A percentile compares a stretch with the other conserved stretches of the same genome.
These are phyloP conservation scores for Alternaria brassicicola DNA, from an alignment of 2,329 filamentous ascomycete genomes.

Conservation along the genomic window DNA sequence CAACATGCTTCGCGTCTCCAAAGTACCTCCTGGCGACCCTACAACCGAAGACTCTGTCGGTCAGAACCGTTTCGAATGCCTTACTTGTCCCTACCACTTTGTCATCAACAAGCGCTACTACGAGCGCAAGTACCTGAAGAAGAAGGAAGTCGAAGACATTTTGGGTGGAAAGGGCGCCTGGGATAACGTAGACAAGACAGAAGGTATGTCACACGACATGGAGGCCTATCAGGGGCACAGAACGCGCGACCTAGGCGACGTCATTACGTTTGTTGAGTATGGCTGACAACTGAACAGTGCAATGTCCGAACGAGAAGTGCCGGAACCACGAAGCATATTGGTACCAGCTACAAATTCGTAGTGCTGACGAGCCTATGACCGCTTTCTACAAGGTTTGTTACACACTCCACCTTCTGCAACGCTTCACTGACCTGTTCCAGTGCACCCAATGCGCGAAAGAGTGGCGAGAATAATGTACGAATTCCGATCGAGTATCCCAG, in stretches of 20 bases:
- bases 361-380: constrained; percentile 98
- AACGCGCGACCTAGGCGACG: not conserved
- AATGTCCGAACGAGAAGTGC: constrained; percentile 83
- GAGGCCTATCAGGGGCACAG: not conserved
- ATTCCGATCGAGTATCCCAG: not conserved
- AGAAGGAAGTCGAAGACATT: constrained; percentile 87
- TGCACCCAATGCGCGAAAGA: constrained; percentile 54
- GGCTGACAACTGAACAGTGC: constrained; percentile 56
- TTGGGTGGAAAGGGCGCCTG: constrained; percentile 87
- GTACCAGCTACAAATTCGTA: constrained; percentile 96
- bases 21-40: constrained; percentile 50
- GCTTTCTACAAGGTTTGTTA: constrained; percentile 80
- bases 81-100: constrained; percentile 92
- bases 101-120: constrained; percentile 79
- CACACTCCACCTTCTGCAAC: not conserved
- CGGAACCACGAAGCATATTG: constrained; percentile 86
- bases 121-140: constrained; percentile 78
- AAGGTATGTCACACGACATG: constrained; percentile 51
- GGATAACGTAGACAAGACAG: constrained; percentile 87
- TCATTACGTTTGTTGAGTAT: not conserved
- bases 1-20: constrained; percentile 79
- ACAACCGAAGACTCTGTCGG: constrained; percentile 47
- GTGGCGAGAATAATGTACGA: constrained; percentile 49
- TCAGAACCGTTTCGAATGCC: constrained; percentile 88
- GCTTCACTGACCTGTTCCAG: constrained; percentile 21